Evolutionary conservation across 108 stramenopile genomes (phyloP), one percentile per base, ranked within the genome.

Genomic region (Nannochloropsis gaditana): DNA sequence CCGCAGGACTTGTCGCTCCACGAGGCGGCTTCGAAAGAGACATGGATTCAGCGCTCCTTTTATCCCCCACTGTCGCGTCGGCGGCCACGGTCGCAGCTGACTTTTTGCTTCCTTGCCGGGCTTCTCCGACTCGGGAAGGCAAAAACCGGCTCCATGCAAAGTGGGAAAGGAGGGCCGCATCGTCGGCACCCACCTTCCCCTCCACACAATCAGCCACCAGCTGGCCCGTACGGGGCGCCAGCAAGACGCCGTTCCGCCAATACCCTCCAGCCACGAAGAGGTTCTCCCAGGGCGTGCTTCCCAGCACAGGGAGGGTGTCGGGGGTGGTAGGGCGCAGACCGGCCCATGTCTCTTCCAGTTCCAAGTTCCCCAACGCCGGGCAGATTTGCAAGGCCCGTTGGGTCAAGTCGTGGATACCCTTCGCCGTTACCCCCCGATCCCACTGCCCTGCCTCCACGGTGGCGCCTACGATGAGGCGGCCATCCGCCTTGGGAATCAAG

Each of bases 401-500:
- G 3, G 59, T 73, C 59, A 73, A n/a, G 19, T 73, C 59, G 6
- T 73, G 59, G 4, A 73, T n/a, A 4, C 59, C 59, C n/a, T n/a
- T n/a, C 59, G 59, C 59, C 15, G 59, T 73, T n/a, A 44, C 83
- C 15, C 83, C 17, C 17, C 43, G 44, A 42, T 10, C 19, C 81
- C 79, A 85, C 45, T 43, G 80, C 73, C 94, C 95, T 9, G 94
- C 93, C 87, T 97, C 96, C 1, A 96, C 95, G 21, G 96, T 97
- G 3, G 96, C 95, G 19, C 96, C 96, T 42, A 93, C 93, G 73
- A 97, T 93, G 81, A 93, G 87, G 19, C 95, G 93, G 31, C 96
- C 95, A 89, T 97, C 96, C 11, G 94, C 92, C 83, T 95, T 96
- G 44, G 96, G 96, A n/a, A 96, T 94, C 82, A 97, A 94, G 92